A percentile compares a stretch with the other conserved stretches of the same genome.
phyloP scores from a whole-genome alignment of 2,329 filamentous ascomycete species.

The Exophiala lecanii-corni region DNA sequence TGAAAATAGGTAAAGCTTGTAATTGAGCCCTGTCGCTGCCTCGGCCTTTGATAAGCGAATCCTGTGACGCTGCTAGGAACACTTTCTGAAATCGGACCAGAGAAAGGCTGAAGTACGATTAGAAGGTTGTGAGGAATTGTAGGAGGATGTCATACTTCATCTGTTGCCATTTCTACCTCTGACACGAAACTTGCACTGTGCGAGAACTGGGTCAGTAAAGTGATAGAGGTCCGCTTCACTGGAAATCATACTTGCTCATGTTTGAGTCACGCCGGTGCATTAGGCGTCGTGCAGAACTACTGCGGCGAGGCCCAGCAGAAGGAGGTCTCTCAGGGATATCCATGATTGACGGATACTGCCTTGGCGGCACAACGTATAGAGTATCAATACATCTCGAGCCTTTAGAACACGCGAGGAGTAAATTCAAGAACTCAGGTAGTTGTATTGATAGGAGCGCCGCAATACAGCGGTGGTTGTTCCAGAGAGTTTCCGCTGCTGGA shows the following conservation, averaged over 20 bases:
- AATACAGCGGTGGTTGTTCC: no score
- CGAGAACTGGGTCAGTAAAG: background rate
- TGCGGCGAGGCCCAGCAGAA: constrained; percentile 21
- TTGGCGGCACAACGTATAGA: background rate
- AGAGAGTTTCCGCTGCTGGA: no score
- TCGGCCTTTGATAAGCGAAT: constrained; percentile 75
- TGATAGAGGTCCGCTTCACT: no score
- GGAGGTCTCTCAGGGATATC: constrained; percentile 29
- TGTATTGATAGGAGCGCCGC: no score
- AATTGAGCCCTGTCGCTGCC: constrained; percentile 66
- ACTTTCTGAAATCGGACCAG: constrained; percentile 89
- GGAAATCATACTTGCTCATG: constrained; percentile 53
- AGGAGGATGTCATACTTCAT: constrained; percentile 60
- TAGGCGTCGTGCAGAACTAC: constrained; percentile 10
- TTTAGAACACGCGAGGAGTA: background rate
- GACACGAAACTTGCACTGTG: constrained; percentile 70
- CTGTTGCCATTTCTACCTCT: constrained; percentile 97
- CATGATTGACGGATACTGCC: constrained; percentile 15
- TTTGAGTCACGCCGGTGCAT: constrained; percentile 66
- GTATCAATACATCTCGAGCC: constrained; percentile 1
- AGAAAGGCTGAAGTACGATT: constrained; percentile 58
- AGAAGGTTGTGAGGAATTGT: constrained; percentile 7
- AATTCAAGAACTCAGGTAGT: background rate
- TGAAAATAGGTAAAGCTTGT: constrained; percentile 86
- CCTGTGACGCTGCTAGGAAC: constrained; percentile 91